These are phyloP conservation scores for Peribolospora baueri DNA, from an alignment of 768 basidiomycete genomes.

Conservation along the genomic window DNA sequence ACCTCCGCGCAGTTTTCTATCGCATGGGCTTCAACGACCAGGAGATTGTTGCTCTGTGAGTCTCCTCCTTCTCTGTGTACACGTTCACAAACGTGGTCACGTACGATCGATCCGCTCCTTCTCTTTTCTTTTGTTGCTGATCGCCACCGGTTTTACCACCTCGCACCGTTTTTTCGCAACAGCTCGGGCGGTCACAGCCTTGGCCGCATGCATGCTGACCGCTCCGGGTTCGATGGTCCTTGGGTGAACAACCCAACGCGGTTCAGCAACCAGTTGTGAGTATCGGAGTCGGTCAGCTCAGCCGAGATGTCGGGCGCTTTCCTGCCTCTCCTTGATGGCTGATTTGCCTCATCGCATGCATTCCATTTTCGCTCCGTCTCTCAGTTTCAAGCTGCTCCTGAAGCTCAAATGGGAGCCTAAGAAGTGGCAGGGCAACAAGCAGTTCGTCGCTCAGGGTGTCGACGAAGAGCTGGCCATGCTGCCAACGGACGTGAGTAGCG, in stretches of 20 bases:
- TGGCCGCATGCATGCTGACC: constrained; percentile 72
- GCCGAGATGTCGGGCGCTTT: neutral
- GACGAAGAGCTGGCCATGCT: constrained; percentile 65
- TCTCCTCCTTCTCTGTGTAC: too few species aligned
- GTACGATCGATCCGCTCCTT: neutral
- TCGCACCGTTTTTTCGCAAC: neutral
- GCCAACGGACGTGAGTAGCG: neutral
- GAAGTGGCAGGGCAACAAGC: constrained; percentile 43
- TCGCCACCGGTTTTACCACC: neutral
- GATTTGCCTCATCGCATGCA: neutral
- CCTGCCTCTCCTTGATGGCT: neutral
- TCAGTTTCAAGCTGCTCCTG: neutral
- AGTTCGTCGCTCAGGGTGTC: constrained; percentile 78
- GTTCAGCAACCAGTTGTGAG: too few species aligned
- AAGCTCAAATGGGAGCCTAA: constrained; percentile 19
- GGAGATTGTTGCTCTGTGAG: constrained; percentile 54
- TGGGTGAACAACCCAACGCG: constrained; percentile 23
- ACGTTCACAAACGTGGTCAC: too few species aligned
- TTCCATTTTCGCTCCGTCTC: neutral
- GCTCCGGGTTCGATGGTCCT: constrained; percentile 70
- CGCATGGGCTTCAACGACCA: constrained; percentile 94
- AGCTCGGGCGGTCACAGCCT: constrained; percentile 72
- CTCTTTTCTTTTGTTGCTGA: neutral
- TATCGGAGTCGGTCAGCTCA: too few species aligned
- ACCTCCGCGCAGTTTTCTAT: constrained; percentile 71